Conservation (phyloP, 768 basidiomycete species). For the Suillus decipiens region DNA sequence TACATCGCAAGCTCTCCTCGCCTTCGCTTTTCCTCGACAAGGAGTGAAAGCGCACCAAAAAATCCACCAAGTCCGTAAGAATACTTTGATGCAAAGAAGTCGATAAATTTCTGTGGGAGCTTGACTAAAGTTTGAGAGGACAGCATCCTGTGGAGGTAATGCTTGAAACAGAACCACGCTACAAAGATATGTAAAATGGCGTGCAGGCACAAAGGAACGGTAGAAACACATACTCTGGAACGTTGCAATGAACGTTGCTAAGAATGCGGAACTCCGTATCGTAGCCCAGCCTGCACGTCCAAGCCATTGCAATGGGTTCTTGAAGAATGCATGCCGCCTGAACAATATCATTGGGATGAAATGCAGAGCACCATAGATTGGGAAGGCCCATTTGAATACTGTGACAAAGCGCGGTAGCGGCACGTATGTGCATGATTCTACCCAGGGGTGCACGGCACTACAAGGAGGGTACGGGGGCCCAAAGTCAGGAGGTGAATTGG, state of each 20-base stretch:
- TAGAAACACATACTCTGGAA: conserved; percentile 67
- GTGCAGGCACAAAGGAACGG: neutral
- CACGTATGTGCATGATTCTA: conserved; percentile 50
- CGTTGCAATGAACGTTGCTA: conserved; percentile 78
- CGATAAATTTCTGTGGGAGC: conserved; percentile 49
- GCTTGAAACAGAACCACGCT: conserved; percentile 71
- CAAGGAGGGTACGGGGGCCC: conserved; percentile 66
- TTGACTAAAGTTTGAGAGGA: conserved; percentile 36
- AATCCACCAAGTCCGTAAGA: conserved; percentile 79
- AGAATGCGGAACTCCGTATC: conserved; percentile 80
- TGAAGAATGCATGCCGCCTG: conserved; percentile 64
- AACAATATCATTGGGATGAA: conserved; percentile 86
- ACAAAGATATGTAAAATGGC: neutral
- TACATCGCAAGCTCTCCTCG: conserved; percentile 93
- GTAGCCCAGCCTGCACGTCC: conserved; percentile 70
- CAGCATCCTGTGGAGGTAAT: conserved; percentile 54
- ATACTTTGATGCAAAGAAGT: conserved; percentile 63
- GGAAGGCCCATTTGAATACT: conserved; percentile 84
- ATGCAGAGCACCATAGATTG: conserved; percentile 87
- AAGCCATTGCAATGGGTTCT: conserved; percentile 68
- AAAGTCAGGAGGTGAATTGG: conserved; percentile 38
- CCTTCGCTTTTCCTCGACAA: conserved; percentile 87
- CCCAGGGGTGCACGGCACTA: conserved; percentile 75
- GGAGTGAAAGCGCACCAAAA: conserved; percentile 71
- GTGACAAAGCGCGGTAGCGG: conserved; percentile 62